Evolutionary conservation across 2,329 filamentous ascomycete genomes (phyloP).

Genomic region (Clonostachys solani): DNA sequence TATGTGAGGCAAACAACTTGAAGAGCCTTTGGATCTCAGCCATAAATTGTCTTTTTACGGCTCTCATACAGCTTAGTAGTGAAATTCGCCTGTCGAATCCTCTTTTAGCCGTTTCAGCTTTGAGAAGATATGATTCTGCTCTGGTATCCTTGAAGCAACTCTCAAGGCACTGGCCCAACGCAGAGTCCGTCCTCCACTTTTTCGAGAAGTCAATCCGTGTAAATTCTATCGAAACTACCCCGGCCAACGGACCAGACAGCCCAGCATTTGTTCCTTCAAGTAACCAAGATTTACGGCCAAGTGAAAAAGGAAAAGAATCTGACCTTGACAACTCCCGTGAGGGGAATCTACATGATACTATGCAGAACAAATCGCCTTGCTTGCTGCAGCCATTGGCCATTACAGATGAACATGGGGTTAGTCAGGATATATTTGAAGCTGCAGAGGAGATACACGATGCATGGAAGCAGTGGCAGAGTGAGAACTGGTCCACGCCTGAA

Average conservation of each 20-base stretch:
- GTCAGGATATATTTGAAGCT: background rate
- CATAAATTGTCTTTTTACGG: slow-evolving; percentile 20
- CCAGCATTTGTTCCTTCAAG: too few relatives aligned
- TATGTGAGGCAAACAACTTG: slow-evolving; percentile 11
- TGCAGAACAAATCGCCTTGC: too few relatives aligned
- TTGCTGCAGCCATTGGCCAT: too few relatives aligned
- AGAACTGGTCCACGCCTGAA: background rate
- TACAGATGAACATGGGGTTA: too few relatives aligned
- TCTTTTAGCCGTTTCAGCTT: slow-evolving; percentile 19
- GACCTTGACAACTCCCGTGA: too few relatives aligned
- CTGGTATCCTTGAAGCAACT: slow-evolving; percentile 17
- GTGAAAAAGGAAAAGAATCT: too few relatives aligned
- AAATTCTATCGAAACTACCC: background rate
- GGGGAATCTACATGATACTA: too few relatives aligned
- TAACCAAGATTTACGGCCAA: too few relatives aligned
- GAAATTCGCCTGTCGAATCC: slow-evolving; percentile 18
- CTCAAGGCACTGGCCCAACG: slow-evolving; percentile 17
- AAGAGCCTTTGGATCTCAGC: slow-evolving; percentile 16
- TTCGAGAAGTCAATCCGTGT: background rate
- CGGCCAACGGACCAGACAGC: too few relatives aligned
- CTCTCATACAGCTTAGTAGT: slow-evolving; percentile 17
- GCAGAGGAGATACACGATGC: background rate
- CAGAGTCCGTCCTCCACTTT: background rate
- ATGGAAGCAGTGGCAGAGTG: background rate
- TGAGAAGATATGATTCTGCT: slow-evolving; percentile 17